Conservation (phyloP, 2,329 filamentous ascomycete species). For the Penicillium italicum region DNA sequence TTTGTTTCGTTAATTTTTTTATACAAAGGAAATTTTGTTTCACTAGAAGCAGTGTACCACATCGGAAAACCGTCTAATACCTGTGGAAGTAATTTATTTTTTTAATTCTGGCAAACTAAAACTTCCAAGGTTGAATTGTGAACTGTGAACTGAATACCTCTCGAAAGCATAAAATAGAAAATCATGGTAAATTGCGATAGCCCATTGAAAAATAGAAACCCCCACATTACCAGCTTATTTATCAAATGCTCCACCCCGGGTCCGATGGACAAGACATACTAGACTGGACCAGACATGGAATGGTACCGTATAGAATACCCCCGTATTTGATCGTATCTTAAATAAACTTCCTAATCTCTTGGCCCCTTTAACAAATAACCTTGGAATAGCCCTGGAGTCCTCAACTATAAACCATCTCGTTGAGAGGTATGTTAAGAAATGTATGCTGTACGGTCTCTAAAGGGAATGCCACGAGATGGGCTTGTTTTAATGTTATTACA, state of each 20-base stretch:
- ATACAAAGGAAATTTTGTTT: not conserved
- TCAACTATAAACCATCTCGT: not conserved
- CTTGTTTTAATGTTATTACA: slow-evolving; percentile 2
- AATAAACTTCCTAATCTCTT: not conserved
- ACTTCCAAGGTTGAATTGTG: not conserved
- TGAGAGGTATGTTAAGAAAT: not conserved
- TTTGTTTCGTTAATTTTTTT: not conserved
- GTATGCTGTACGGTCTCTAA: not conserved
- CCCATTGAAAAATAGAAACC: slow-evolving; percentile 2
- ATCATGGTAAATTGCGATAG: slow-evolving; percentile 16
- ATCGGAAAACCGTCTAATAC: not conserved
- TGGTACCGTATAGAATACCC: not conserved
- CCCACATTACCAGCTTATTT: slow-evolving; percentile 11
- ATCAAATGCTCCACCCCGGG: not conserved
- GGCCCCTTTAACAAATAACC: not conserved
- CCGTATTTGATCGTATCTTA: not conserved
- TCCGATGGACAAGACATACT: not conserved
- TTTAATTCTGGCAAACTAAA: not conserved
- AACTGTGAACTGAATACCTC: not conserved
- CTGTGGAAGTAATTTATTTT: not conserved
- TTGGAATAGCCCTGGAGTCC: not conserved
- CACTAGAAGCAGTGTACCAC: not conserved
- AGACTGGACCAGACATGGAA: not conserved
- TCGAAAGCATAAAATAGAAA: not conserved
- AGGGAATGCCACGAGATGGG: not conserved